These are phyloP conservation scores for Rhododendron molle DNA, from an alignment of 148 eudicot genomes.

Conservation along the genomic window DNA sequence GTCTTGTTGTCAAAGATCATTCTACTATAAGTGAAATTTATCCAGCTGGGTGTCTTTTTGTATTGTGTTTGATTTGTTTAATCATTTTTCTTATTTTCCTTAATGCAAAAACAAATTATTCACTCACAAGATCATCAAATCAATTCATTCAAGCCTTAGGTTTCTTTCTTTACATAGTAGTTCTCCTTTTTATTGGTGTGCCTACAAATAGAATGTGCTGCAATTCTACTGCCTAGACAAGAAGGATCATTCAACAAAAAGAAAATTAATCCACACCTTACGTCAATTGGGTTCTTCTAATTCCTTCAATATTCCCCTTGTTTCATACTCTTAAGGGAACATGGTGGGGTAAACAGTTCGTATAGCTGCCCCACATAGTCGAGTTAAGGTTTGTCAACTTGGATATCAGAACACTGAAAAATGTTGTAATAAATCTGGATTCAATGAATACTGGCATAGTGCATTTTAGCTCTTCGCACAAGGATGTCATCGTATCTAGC, in stretches of 20 bases:
- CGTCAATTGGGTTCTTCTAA: background rate
- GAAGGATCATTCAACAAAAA: background rate
- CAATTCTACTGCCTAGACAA: background rate
- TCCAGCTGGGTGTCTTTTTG: background rate
- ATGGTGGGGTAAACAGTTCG: background rate
- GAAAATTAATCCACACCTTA: no score
- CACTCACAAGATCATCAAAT: background rate
- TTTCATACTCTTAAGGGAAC: background rate
- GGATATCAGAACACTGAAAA: background rate
- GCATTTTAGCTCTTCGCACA: no score
- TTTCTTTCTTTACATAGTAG: background rate
- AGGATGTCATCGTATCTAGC: no score
- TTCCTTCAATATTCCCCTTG: background rate
- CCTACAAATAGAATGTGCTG: background rate
- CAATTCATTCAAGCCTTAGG: conserved; percentile 1
- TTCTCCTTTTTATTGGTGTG: background rate
- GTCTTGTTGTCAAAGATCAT: background rate
- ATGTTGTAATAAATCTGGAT: background rate
- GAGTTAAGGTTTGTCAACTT: background rate
- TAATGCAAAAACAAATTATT: background rate
- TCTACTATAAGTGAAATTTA: background rate
- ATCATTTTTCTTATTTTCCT: background rate
- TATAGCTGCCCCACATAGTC: background rate
- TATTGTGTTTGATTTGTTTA: background rate
- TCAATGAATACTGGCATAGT: no score